Evolutionary conservation across 148 eudicot genomes (phyloP).

Genomic region (Dianthus caryophyllus): DNA sequence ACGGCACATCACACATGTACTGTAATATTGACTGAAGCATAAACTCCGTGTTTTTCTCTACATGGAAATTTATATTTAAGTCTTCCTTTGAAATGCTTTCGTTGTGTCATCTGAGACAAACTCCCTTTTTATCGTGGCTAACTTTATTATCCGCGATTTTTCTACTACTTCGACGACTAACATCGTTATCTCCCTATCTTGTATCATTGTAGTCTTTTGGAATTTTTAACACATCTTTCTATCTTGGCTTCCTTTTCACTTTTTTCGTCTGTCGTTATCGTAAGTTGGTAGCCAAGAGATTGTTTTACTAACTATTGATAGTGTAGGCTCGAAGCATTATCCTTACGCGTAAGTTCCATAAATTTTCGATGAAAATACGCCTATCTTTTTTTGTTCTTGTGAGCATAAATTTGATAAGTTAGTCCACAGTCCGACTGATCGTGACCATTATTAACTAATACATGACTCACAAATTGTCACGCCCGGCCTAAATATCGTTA

Average conservation of each 20-base stretch:
- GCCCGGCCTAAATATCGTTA: too few relatives aligned
- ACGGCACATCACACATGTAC: conserved; percentile 7
- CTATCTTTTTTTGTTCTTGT: too few relatives aligned
- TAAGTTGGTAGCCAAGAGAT: background rate
- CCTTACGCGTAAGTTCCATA: background rate
- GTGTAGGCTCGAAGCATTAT: background rate
- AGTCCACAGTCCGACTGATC: too few relatives aligned
- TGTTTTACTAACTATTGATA: background rate
- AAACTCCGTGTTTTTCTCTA: conserved; percentile 7
- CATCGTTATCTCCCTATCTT: background rate
- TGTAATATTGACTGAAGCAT: background rate
- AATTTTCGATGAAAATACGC: too few relatives aligned
- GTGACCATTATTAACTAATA: too few relatives aligned
- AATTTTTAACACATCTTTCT: background rate
- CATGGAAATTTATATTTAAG: background rate
- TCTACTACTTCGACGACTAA: background rate
- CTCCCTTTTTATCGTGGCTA: background rate
- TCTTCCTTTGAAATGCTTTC: background rate
- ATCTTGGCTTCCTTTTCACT: background rate
- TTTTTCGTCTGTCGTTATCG: background rate
- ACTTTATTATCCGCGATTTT: background rate
- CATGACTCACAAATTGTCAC: too few relatives aligned
- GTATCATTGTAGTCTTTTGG: background rate
- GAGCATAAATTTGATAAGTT: too few relatives aligned
- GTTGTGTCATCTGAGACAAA: background rate